Percentiles rank a stretch among this genome's conserved stretches.
phyloP scores from a whole-genome alignment of 108 stramenopile genomes.

The Stephanodiscus minutulus region DNA sequence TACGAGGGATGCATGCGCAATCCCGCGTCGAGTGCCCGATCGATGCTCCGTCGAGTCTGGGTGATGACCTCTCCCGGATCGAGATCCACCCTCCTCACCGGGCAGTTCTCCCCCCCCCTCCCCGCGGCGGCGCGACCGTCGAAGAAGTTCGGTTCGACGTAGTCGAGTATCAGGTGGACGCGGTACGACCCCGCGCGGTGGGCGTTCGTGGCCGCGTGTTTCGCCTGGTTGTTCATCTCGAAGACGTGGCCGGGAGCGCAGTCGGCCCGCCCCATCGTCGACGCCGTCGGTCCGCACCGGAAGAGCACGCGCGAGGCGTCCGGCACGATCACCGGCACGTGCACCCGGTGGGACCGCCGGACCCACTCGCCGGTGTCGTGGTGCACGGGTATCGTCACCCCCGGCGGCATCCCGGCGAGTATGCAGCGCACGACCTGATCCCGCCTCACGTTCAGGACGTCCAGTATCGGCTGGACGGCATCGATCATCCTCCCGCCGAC shows the following conservation, averaged over 20 bases:
- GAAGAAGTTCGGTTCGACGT: slow-evolving; percentile 68
- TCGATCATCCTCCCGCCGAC: slow-evolving; percentile 43
- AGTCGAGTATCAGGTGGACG: slow-evolving; percentile 96
- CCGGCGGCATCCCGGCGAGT: slow-evolving; percentile 93
- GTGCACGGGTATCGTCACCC: slow-evolving; percentile 94
- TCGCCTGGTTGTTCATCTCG: slow-evolving; percentile 98
- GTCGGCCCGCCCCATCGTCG: slow-evolving; percentile 74
- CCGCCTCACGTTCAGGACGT: slow-evolving; percentile 52
- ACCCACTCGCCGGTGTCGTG: slow-evolving; percentile 99
- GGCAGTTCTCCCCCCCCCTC: slow-evolving; percentile 25
- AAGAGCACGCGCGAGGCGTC: slow-evolving; percentile 82
- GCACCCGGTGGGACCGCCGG: slow-evolving; percentile 90
- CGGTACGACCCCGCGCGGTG: slow-evolving; percentile 59
- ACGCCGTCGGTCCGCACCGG: slow-evolving; percentile 75
- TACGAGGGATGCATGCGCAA: slow-evolving; percentile 71
- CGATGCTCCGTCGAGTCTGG: slow-evolving; percentile 94
- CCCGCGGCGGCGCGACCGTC: no score
- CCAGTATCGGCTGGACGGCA: slow-evolving; percentile 82
- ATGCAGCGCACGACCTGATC: slow-evolving; percentile 84
- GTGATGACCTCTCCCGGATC: slow-evolving; percentile 76
- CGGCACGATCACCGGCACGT: slow-evolving; percentile 87
- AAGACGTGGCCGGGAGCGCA: slow-evolving; percentile 90
- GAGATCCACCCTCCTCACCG: slow-evolving; percentile 53
- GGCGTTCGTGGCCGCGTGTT: slow-evolving; percentile 93
- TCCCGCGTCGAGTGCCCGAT: slow-evolving; percentile 64